These are phyloP conservation scores for cucumber (Cucumis sativus) DNA, from an alignment of 306 rosid genomes.

Conservation along the genomic window Cucumber_9930_V3 NC_026661.2:13683001-13683500, in stretches of 20 bases:
- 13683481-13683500: constrained; percentile 99
- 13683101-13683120: background rate
- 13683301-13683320: constrained; percentile 93
- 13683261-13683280: constrained; percentile 45
- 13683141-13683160: background rate
- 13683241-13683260: background rate
- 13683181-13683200: background rate
- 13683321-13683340: constrained; percentile 99
- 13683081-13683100: background rate
- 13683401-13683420: background rate
- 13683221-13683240: background rate
- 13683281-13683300: constrained; percentile 95
- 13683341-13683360: constrained; percentile 89
- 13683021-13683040: background rate
- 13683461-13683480: constrained; percentile 97
- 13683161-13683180: background rate
- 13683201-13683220: background rate
- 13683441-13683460: constrained; percentile 20
- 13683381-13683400: background rate
- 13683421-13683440: background rate
- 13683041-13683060: background rate
- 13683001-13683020: background rate
- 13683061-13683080: background rate
- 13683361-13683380: background rate
- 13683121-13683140: background rate